Conservation (phyloP, 129 eudicot genomes). For the carrot (Daucus carota) region DNA sequence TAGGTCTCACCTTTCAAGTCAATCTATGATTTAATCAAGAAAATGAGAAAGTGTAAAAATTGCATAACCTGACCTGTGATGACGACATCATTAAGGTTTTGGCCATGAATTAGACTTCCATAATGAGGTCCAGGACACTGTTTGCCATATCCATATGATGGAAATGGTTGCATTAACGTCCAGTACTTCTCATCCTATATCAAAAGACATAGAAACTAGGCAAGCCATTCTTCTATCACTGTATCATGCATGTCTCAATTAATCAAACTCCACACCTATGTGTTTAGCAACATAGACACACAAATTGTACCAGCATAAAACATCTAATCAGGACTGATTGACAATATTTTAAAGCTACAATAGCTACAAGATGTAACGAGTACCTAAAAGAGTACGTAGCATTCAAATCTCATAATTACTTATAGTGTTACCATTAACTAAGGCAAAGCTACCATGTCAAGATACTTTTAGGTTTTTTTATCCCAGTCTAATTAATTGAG, state of each 20-base stretch:
- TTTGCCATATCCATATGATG: constrained; percentile 79
- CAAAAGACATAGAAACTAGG: background rate
- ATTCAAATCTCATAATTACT: background rate
- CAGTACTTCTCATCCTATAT: constrained; percentile 65
- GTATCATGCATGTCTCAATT: too few species aligned
- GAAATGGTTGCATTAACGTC: constrained; percentile 76
- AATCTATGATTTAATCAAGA: background rate
- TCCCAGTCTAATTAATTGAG: too few species aligned
- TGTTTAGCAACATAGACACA: background rate
- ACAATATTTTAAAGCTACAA: background rate
- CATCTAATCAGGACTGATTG: background rate
- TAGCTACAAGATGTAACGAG: background rate
- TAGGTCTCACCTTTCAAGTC: background rate
- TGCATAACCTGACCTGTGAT: constrained; percentile 48
- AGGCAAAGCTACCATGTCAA: too few species aligned
- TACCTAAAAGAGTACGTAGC: background rate
- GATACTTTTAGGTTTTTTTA: too few species aligned
- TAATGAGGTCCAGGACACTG: constrained; percentile 71
- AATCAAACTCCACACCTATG: background rate
- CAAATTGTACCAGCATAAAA: too few species aligned
- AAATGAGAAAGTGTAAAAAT: background rate
- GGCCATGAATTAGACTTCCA: constrained; percentile 81
- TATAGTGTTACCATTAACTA: too few species aligned
- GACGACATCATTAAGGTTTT: constrained; percentile 65
- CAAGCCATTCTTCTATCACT: background rate